A percentile compares a stretch with the other conserved stretches of the same genome.
These are phyloP conservation scores for Pseudozyma tsukubaensis DNA, from an alignment of 1,284 basidiomycete species.

Conservation along the genomic window DNA sequence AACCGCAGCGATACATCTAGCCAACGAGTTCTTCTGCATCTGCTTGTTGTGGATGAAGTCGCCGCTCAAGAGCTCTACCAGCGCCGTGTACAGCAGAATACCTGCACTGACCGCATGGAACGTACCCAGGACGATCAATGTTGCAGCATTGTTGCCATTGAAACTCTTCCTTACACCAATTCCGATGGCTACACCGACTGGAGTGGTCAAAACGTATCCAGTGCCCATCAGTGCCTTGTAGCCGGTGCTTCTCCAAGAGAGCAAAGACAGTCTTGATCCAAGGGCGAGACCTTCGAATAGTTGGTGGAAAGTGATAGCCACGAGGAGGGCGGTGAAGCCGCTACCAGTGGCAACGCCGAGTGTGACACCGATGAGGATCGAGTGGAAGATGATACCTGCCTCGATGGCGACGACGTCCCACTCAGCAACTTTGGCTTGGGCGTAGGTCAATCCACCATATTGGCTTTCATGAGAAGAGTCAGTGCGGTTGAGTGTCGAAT, in stretches of 20 bases:
- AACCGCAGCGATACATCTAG: slow-evolving; percentile 22
- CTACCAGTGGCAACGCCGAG: slow-evolving; percentile 61
- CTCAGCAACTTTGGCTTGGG: slow-evolving; percentile 35
- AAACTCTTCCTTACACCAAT: slow-evolving; percentile 84
- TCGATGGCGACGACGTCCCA: slow-evolving; percentile 69
- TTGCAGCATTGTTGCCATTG: slow-evolving; percentile 80
- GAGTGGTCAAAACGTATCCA: slow-evolving; percentile 71
- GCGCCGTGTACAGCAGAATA: slow-evolving; percentile 88
- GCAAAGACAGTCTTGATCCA: slow-evolving; percentile 58
- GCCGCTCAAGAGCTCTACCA: slow-evolving; percentile 78
- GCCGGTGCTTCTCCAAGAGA: slow-evolving; percentile 20
- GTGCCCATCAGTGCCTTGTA: slow-evolving; percentile 57
- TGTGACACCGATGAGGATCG: slow-evolving; percentile 65
- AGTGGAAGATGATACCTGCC: slow-evolving; percentile 71
- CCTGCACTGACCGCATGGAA: slow-evolving; percentile 88
- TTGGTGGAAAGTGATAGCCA: slow-evolving; percentile 67
- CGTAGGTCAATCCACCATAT: slow-evolving; percentile 26
- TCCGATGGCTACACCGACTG: slow-evolving; percentile 73
- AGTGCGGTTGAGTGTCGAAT: slow-evolving; percentile 8
- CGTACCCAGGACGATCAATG: slow-evolving; percentile 83
- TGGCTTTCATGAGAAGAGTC: not conserved
- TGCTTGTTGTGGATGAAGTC: slow-evolving; percentile 43
- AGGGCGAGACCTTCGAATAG: slow-evolving; percentile 43
- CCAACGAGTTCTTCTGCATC: slow-evolving; percentile 25
- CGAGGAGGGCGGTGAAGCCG: slow-evolving; percentile 61